phyloP scores from a whole-genome alignment of 2,329 filamentous ascomycete species.

The Simplicillium sp. region DNA sequence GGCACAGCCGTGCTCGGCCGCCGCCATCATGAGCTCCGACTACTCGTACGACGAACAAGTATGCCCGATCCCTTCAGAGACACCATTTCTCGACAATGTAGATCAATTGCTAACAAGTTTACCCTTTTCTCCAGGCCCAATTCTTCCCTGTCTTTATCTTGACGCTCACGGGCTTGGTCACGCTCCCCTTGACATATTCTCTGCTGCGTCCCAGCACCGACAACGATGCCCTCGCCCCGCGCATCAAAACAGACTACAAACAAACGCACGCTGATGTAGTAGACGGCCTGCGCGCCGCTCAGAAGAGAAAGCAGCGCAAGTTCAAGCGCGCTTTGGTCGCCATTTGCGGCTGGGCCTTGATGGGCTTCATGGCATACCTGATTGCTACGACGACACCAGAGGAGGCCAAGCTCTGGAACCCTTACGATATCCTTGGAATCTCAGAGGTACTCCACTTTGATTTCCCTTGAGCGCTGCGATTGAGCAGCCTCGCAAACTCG shows the following conservation, averaged over 20 bases:
- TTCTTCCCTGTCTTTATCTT: slow-evolving; percentile 99
- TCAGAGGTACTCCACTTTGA: slow-evolving; percentile 52
- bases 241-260: slow-evolving; percentile 73
- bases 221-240: slow-evolving; percentile 69
- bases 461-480: background rate
- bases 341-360: slow-evolving; percentile 68
- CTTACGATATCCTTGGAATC: slow-evolving; percentile 87
- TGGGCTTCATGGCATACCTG: slow-evolving; percentile 86
- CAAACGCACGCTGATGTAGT: slow-evolving; percentile 79
- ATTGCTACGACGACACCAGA: slow-evolving; percentile 70
- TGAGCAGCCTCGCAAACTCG: background rate
- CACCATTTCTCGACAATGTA: background rate
- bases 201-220: slow-evolving; percentile 70
- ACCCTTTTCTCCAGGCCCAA: slow-evolving; percentile 53
- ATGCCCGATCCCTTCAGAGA: slow-evolving; percentile 12
- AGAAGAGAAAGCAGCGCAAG: slow-evolving; percentile 82
- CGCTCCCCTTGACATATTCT: slow-evolving; percentile 81
- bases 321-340: slow-evolving; percentile 76
- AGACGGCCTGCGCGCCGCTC: slow-evolving; percentile 69
- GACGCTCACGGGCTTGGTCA: slow-evolving; percentile 79
- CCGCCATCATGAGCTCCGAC: slow-evolving; percentile 71
- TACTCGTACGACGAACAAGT: slow-evolving; percentile 98
- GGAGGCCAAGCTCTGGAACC: slow-evolving; percentile 80
- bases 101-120: background rate
- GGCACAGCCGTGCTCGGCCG: slow-evolving; percentile 22